Percentiles rank a stretch among this genome's conserved stretches.
Evolutionary conservation across 2,329 filamentous ascomycete species (phyloP).

Genomic region (Fusarium cicatricum): DNA sequence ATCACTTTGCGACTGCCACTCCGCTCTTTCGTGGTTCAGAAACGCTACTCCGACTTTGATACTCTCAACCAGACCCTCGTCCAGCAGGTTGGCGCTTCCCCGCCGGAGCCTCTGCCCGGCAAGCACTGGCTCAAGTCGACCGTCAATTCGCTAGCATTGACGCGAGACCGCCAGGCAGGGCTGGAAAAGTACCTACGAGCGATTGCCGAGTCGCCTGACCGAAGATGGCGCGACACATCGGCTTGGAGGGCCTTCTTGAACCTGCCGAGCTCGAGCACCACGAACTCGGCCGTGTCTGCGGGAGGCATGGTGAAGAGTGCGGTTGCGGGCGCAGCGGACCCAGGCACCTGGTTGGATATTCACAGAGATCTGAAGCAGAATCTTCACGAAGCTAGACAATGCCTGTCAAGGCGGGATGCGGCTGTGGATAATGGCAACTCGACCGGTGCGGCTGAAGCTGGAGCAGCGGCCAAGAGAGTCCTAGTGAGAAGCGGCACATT

Average conservation of each 20-base stretch:
- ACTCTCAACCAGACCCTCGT: constrained; percentile 70
- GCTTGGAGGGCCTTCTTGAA: constrained; percentile 79
- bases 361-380: constrained; percentile 76
- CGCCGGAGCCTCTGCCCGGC: constrained; percentile 71
- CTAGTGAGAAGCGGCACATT: constrained; percentile 74
- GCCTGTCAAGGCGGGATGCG: constrained; percentile 72
- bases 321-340: constrained; percentile 59
- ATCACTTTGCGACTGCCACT: constrained; percentile 80
- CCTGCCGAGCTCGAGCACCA: constrained; percentile 64
- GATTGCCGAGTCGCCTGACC: constrained; percentile 77
- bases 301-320: constrained; percentile 53
- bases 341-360: constrained; percentile 78
- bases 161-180: constrained; percentile 72
- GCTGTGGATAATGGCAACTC: constrained; percentile 52
- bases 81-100: constrained; percentile 66
- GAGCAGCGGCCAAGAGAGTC: constrained; percentile 76
- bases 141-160: constrained; percentile 71
- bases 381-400: constrained; percentile 70
- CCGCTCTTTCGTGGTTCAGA: constrained; percentile 77
- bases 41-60: constrained; percentile 84
- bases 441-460: constrained; percentile 65
- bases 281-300: constrained; percentile 58
- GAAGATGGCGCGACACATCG: constrained; percentile 76
- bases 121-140: constrained; percentile 84
- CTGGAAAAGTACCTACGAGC: constrained; percentile 77